These are phyloP conservation scores for Paraphoma sp. DNA, from an alignment of 2,329 filamentous ascomycete species.

Conservation along the genomic window DNA sequence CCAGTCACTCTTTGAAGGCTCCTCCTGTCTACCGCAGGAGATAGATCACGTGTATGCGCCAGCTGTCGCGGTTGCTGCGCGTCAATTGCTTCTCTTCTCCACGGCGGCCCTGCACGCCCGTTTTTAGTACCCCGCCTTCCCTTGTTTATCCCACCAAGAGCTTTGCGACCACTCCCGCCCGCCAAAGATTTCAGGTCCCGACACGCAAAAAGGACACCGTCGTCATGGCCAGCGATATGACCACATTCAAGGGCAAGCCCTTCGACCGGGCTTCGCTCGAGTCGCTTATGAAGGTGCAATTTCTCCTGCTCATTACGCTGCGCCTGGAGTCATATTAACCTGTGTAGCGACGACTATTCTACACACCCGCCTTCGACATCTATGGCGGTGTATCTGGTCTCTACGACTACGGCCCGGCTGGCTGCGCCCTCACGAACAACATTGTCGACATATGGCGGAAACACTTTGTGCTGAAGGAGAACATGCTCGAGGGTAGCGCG, in stretches of 20 bases:
- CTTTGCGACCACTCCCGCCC: conserved; percentile 43
- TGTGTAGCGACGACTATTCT: conserved; percentile 66
- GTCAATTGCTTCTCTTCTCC: conserved; percentile 37
- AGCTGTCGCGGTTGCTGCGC: conserved; percentile 48
- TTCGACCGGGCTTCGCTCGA: conserved; percentile 85
- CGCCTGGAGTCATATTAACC: conserved; percentile 28
- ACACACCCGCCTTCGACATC: conserved; percentile 93
- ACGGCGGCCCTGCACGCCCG: conserved; percentile 28
- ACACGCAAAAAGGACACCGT: conserved; percentile 34
- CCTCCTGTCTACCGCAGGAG: conserved; percentile 3
- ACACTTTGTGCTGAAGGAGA: conserved; percentile 90
- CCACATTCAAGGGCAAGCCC: conserved; percentile 77
- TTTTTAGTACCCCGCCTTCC: conserved; percentile 42
- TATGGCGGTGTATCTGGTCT: conserved; percentile 89
- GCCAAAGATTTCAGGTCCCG: conserved; percentile 35
- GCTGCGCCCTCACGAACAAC: conserved; percentile 84
- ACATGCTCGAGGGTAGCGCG: conserved; percentile 76
- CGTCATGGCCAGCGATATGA: conserved; percentile 46
- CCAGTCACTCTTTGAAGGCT: neutral
- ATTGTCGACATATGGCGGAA: conserved; percentile 90
- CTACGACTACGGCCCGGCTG: conserved; percentile 92
- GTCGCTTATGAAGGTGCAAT: conserved; percentile 79
- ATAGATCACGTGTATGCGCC: conserved; percentile 46
- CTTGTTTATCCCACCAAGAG: conserved; percentile 39
- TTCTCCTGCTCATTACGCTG: neutral